Percentiles rank a stretch among this genome's conserved stretches.
These are phyloP conservation scores for Hemileia vastatrix DNA, from an alignment of 1,284 basidiomycete genomes.

Conservation along the genomic window DNA sequence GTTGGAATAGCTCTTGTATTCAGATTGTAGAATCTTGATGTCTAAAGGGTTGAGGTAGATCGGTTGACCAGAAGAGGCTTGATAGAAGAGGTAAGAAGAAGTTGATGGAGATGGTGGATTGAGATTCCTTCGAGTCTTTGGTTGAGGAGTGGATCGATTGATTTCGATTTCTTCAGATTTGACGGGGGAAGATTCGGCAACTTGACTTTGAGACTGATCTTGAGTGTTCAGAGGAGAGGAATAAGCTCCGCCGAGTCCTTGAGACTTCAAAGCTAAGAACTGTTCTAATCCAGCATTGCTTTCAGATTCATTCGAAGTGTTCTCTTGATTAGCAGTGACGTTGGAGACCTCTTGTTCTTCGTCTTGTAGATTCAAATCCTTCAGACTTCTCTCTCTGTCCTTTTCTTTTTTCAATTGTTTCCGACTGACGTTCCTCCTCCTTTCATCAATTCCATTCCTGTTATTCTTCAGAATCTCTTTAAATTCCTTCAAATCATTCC, in stretches of 20 bases:
- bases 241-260: constrained; percentile 2
- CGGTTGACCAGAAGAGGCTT: constrained; percentile 82
- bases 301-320: no score
- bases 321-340: no score
- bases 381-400: no score
- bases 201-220: constrained; percentile 40
- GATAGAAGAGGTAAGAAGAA: constrained; percentile 75
- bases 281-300: no score
- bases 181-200: constrained; percentile 34
- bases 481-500: constrained; percentile 53
- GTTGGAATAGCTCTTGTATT: constrained; percentile 68
- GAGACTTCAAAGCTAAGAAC: no score
- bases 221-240: no score
- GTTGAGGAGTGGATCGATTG: no score
- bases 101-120: constrained; percentile 38
- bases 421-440: no score
- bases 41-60: constrained; percentile 93
- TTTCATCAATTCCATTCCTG: no score
- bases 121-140: constrained; percentile 33
- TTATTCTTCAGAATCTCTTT: constrained; percentile 27
- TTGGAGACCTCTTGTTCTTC: constrained; percentile 37
- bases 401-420: no score
- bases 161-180: no score
- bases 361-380: constrained; percentile 20
- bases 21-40: constrained; percentile 78